Evolutionary conservation across 1,284 basidiomycete species (phyloP), one percentile per base, ranked within the genome.

Genomic region (Psilocybe mexicana): DNA sequence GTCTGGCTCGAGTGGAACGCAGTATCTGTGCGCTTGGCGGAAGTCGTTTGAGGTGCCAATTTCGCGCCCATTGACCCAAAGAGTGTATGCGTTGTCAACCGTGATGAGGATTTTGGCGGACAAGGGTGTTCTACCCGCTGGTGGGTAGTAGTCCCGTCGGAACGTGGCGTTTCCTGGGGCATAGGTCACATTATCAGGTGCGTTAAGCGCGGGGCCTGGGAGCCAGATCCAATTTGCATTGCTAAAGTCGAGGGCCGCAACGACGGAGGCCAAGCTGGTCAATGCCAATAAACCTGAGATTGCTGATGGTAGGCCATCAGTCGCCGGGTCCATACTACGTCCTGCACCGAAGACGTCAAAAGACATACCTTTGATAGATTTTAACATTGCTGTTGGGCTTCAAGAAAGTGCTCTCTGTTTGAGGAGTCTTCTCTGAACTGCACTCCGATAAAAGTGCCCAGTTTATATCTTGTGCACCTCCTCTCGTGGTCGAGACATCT

Each of bases 1-100:
- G 12, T 54, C 40, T 3, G 66, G 58, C 11, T 56, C 54, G 33
- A 70, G 65, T 11, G 58, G 64, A 10, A 71, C 65, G 36, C 65
- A 69, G 51, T 66, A 71, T 12, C 59, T 54, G 24, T 67, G 55
- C 4, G 67, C 63, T 6, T 42, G 42, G 7, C 26, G 33, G 43
- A 61, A 63, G 35, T 57, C 52, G 49, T 49, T 43, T 2, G 61
- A 65, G 0, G 58, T 43, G 12, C 66, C 70, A 12, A 70, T 58
- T n/a, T 43, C 3, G 5, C 58, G 45, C 1, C 70, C 69, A 36
- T 70, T 69, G 48, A 72, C 66, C 7, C 61, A 72, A 30, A 71
- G 65, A 1, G 67, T 67, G 51, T 65, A 71, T 2, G 48, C 61
- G 45, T 70, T 64, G 56, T 72, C 71, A 23, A 57, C 55, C 23